Base-by-base conservation (phyloP, 1,284 basidiomycete genomes). In the Mycena sp. region DNA sequence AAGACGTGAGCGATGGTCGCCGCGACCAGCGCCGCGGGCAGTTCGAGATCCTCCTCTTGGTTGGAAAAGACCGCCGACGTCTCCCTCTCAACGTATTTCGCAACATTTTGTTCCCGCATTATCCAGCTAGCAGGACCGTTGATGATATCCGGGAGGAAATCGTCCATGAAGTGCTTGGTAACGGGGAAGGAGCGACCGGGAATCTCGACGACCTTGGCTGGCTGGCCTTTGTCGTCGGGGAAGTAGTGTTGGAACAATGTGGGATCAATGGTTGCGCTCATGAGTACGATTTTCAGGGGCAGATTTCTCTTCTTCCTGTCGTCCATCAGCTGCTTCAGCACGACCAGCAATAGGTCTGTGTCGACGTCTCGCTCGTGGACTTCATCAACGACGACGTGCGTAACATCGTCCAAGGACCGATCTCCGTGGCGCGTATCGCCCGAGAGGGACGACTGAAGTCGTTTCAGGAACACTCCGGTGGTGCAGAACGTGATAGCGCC, bases 311-410 rank as follows among this genome's bases (percentile, higher is more conserved):
- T 85, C 77, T 89, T 92, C 74, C 96, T 89, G 75, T 96, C 93
- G 8, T 88, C 89, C 75, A 98, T 81, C 25, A 98, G 82, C 30
- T 95, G 91, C 83, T 97, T 97, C 74, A 99, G 87, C 16, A 97
- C 95, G 70, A 97, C 95, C 11, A 99, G 88, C 60, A 97, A 83
- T 60, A 99, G 84, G 81, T 99, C 97, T 0, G 96, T 98, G 79
- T 98, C 96, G 70, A 98, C 91, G 78, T 98, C 96, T 41, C 97
- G 92, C 82, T 98, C 96, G 81, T 99, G 97, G 3, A 97, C 97
- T 82, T 99, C 97, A 81, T 99, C 97, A 55, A 98, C 95, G 52
- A 98, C 83, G 72, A 99, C 89, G 82, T 99, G 97, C 10, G 96
- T 96, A 61, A 98, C 88, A 69, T 91, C 86, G 77, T 98, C 96